Base-by-base conservation (phyloP, 2,329 filamentous ascomycete species). In the Graphilbum sp. region DNA sequence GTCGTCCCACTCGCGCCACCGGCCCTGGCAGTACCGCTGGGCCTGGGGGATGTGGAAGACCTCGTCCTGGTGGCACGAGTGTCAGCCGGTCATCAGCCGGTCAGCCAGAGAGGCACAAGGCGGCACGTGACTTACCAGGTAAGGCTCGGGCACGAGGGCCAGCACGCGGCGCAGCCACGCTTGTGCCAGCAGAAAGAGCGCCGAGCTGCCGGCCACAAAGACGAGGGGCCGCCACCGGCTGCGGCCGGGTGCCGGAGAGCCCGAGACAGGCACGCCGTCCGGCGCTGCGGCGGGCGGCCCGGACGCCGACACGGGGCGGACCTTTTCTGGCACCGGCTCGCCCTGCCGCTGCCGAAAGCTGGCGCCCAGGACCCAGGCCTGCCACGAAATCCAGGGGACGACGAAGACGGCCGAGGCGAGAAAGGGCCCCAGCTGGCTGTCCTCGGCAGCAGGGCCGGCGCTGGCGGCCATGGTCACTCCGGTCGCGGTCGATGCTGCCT, bases 21-120 rank as follows among this genome's bases (percentile, higher is more conserved):
- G 69, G 11, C 79, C 77, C 31, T 69, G 55, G 55, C 87, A 95
- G 56, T 94, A 98, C 23, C 72, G 74, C 50, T 93, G 84, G 0
- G 86, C 86, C 58, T 98, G 90, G 0, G 85, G 83, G 18, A 95
- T 78, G 54, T 98, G 84, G 45, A 90, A 92, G 23, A 85, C 64
- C 53, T 92, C 84, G 54, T 92, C 84, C 82, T 88, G 45, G 18
- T 25, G 29, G 33, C n/a, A n/a, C n/a, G n/a, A n/a, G n/a, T n/a
- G n/a, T n/a, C n/a, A n/a, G n/a, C n/a, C n/a, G n/a, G n/a, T n/a
- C n/a, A n/a, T n/a, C n/a, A n/a, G n/a, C n/a, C 6, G 27, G 10
- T 29, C 27, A n/a, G 10, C 12, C 2, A n/a, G 0, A 34, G 29
- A 15, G 19, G n/a, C 0, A 10, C 1, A 31, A 8, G 4, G 7